A percentile compares a stretch with the other conserved stretches of the same genome.
These are phyloP conservation scores for Porpolomopsis calyptriformis DNA, from an alignment of 768 basidiomycete species.

Conservation along the genomic window DNA sequence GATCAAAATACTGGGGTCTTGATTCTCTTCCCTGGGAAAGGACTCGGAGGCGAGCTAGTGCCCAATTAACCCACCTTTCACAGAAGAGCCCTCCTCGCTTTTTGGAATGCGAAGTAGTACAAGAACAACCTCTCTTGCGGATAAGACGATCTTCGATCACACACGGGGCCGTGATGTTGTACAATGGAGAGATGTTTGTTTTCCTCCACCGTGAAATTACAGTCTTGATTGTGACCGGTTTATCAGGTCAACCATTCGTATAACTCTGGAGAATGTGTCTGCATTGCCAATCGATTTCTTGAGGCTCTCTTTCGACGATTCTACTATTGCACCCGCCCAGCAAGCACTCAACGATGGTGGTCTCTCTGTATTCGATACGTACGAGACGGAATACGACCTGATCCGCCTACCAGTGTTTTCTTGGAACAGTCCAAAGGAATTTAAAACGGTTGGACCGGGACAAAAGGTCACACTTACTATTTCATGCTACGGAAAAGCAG, in stretches of 20 bases:
- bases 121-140: constrained; percentile 78
- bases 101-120: constrained; percentile 74
- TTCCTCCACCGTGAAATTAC: not conserved
- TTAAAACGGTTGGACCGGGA: constrained; percentile 50
- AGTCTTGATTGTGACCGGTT: constrained; percentile 6
- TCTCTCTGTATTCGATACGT: constrained; percentile 72
- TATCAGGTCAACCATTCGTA: constrained; percentile 65
- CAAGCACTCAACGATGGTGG: constrained; percentile 71
- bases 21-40: constrained; percentile 58
- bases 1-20: constrained; percentile 66
- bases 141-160: constrained; percentile 83
- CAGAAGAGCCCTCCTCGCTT: constrained; percentile 35
- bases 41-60: constrained; percentile 28
- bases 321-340: constrained; percentile 68
- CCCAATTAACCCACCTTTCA: constrained; percentile 14
- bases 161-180: constrained; percentile 90
- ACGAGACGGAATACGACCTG: constrained; percentile 82
- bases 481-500: constrained; percentile 78
- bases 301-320: constrained; percentile 82
- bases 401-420: constrained; percentile 70
- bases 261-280: constrained; percentile 89
- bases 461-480: constrained; percentile 60
- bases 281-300: constrained; percentile 74
- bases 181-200: constrained; percentile 82
- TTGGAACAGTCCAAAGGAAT: constrained; percentile 46